Evolutionary conservation across 2,329 filamentous ascomycete species (phyloP), one percentile per base, ranked within the genome.

Genomic region (Amauroascus verrucosus): DNA sequence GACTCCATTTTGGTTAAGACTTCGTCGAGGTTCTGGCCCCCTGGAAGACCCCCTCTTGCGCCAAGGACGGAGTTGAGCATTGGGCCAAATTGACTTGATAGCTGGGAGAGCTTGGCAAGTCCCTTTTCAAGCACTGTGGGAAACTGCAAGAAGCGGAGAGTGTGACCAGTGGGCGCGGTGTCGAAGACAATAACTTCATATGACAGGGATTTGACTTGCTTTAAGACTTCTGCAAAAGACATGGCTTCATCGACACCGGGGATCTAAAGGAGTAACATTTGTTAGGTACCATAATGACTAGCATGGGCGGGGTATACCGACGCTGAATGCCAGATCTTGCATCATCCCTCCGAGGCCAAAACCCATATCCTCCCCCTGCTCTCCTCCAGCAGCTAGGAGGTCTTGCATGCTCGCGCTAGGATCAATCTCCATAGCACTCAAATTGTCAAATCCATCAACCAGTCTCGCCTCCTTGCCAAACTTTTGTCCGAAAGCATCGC

Each of bases 121-220:
- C 91, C 93, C 74, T 98, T 98, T 74, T 98, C 93, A 67, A 98
- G 86, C 55, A 97, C 90, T 8, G 89, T 93, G 14, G 93, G 93
- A 75, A 98, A 98, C 69, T 98, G 93, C 55, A 98, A 82, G 79
- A 98, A 98, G 64, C 93, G 91, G 56, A 98, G 84, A 1, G 93
- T 98, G 78, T 98, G 93, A 62, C 93, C 93, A 14, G 93, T 98
- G 14, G 93, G 93, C 2, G 93, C 93, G 32, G 93, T 98, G 72
- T 98, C 93, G 80, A 98, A 98, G 71, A 98, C 88, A 74, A 98
- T 97, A 65, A 91, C 88, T 71, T 97, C 93, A 80, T 98, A 98
- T 48, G 89, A 95, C 67, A 97, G 86, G 38, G 88, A 95, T 75
- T 97, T 97, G 75, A 98, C 93, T 73, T 98, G 93, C 74, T 98